Evolutionary conservation across 2,329 filamentous ascomycete genomes (phyloP).

Genomic region (Podosphaera fusca): DNA sequence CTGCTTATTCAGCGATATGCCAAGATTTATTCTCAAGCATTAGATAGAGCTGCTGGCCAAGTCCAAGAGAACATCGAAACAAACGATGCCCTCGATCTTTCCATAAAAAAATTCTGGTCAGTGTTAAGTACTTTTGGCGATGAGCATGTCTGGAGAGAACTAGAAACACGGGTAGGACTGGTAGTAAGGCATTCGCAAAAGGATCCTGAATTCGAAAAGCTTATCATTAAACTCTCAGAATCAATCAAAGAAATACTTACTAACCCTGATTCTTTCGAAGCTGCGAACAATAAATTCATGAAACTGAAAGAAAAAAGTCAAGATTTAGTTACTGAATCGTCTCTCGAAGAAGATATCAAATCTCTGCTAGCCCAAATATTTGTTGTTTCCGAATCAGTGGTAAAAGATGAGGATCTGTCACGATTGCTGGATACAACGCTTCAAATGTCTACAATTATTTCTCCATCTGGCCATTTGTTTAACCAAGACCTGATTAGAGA

Average conservation of each 20-base stretch:
- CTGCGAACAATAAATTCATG: slow-evolving; percentile 30
- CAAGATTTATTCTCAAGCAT: slow-evolving; percentile 49
- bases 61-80: slow-evolving; percentile 48
- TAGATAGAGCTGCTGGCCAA: slow-evolving; percentile 40
- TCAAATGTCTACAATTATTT: slow-evolving; percentile 48
- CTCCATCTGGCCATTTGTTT: slow-evolving; percentile 31
- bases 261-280: slow-evolving; percentile 66
- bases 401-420: slow-evolving; percentile 48
- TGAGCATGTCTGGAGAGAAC: slow-evolving; percentile 46
- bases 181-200: slow-evolving; percentile 51
- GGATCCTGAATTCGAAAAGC: slow-evolving; percentile 61
- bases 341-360: slow-evolving; percentile 50
- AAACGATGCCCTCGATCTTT: slow-evolving; percentile 53
- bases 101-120: slow-evolving; percentile 58
- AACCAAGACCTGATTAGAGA: slow-evolving; percentile 57
- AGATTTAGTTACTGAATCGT: slow-evolving; percentile 42
- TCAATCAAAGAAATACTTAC: slow-evolving; percentile 62
- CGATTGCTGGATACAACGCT: slow-evolving; percentile 42
- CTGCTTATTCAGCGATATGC: slow-evolving; percentile 59
- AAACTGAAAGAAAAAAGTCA: slow-evolving; percentile 30
- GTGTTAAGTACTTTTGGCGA: slow-evolving; percentile 65
- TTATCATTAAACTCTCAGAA: slow-evolving; percentile 50
- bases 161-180: slow-evolving; percentile 43
- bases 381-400: slow-evolving; percentile 41
- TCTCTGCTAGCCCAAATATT: slow-evolving; percentile 45